Conservation (phyloP, 2,329 filamentous ascomycete genomes). For the Trichoderma aggressivum region DNA sequence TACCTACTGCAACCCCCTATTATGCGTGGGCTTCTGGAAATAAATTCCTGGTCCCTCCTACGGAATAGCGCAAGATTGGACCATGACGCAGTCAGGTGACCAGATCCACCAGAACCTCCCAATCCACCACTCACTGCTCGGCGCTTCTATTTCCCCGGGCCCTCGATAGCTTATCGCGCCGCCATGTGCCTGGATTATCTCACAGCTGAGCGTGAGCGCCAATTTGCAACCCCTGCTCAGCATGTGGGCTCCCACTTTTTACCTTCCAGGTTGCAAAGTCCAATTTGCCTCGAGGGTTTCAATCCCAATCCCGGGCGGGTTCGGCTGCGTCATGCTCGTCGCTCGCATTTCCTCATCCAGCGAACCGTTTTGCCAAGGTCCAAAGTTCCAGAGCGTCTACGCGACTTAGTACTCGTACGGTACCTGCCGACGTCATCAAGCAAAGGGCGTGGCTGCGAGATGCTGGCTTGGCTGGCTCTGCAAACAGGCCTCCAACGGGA, state of each 20-base stretch:
- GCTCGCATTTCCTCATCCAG: background rate
- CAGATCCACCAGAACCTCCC: background rate
- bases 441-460: background rate
- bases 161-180: background rate
- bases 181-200: background rate
- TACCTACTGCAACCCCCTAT: background rate
- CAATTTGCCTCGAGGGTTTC: background rate
- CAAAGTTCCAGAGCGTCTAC: too few species aligned
- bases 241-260: background rate
- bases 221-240: background rate
- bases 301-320: background rate
- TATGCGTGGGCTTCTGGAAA: background rate
- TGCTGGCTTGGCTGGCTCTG: background rate
- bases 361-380: background rate
- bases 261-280: background rate
- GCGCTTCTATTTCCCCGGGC: background rate
- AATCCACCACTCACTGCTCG: background rate
- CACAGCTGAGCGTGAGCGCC: background rate
- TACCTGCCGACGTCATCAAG: background rate
- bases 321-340: background rate
- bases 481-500: conserved; percentile 9
- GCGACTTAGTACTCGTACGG: too few species aligned
- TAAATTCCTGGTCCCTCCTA: background rate
- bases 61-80: background rate
- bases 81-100: background rate